Evolutionary conservation across 2,329 filamentous ascomycete species (phyloP).

Genomic region (Aspergillus texensis): DNA sequence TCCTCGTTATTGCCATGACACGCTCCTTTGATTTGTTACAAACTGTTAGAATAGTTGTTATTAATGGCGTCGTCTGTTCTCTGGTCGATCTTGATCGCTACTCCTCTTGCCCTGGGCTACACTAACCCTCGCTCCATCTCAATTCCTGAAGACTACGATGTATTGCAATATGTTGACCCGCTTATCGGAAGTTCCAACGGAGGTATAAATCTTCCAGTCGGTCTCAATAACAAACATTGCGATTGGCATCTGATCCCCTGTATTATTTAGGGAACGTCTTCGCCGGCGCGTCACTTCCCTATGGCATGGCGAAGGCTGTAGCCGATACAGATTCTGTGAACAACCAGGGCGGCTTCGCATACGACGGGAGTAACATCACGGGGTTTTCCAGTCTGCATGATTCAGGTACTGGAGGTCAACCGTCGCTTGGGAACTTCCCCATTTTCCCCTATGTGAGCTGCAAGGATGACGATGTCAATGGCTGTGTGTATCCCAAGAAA

Average conservation of each 20-base stretch:
- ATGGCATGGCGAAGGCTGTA: constrained; percentile 60
- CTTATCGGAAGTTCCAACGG: constrained; percentile 59
- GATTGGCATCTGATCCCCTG: not conserved
- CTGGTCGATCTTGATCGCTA: constrained; percentile 9
- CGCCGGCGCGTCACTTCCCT: constrained; percentile 57
- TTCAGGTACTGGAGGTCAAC: constrained; percentile 53
- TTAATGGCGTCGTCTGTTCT: not conserved
- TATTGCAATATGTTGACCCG: constrained; percentile 52
- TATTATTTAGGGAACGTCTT: constrained; percentile 57
- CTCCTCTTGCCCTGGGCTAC: constrained; percentile 15
- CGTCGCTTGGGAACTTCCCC: constrained; percentile 73
- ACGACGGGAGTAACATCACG: constrained; percentile 53
- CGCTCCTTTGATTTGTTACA: not conserved
- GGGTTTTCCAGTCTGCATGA: constrained; percentile 57
- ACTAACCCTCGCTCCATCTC: constrained; percentile 12
- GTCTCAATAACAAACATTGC: not conserved
- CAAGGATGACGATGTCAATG: constrained; percentile 61
- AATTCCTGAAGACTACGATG: constrained; percentile 38
- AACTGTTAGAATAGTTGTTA: not conserved
- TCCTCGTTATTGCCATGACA: not conserved
- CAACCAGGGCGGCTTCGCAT: constrained; percentile 60
- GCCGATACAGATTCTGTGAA: constrained; percentile 53
- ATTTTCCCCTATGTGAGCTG: constrained; percentile 69
- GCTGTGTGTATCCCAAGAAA: constrained; percentile 62
- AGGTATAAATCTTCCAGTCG: constrained; percentile 27